These are phyloP conservation scores for Metroxylon sagu DNA, from an alignment of 176 grass and related monocot genomes.

Conservation along the genomic window DNA sequence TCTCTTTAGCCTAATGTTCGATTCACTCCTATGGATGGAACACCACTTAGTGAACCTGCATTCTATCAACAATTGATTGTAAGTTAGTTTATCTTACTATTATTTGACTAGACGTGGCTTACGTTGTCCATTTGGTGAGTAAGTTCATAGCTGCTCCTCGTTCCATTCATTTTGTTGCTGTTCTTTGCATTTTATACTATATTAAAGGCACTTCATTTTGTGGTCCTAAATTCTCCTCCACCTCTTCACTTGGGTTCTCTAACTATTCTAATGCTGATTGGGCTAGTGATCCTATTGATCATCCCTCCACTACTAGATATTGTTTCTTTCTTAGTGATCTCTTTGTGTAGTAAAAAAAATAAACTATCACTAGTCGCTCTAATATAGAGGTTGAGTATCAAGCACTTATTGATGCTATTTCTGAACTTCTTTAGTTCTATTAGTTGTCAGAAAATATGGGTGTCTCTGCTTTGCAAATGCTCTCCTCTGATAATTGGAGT, in stretches of 20 bases:
- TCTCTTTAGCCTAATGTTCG: no score
- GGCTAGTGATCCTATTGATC: neutral
- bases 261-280: no score
- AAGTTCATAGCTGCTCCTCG: neutral
- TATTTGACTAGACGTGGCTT: neutral
- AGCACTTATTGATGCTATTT: neutral
- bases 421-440: neutral
- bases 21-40: neutral
- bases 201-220: neutral
- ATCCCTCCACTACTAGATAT: neutral
- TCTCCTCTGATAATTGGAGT: neutral
- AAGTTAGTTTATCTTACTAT: neutral
- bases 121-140: neutral
- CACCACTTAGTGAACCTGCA: neutral
- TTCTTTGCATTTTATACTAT: neutral
- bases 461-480: neutral
- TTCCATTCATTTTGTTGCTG: neutral
- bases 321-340: neutral
- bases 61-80: no score
- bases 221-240: neutral
- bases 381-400: neutral
- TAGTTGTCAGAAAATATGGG: neutral
- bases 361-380: neutral
- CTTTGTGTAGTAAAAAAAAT: neutral
- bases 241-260: neutral